phyloP scores from a whole-genome alignment of 768 basidiomycete genomes.

The Serendipita sp. region DNA sequence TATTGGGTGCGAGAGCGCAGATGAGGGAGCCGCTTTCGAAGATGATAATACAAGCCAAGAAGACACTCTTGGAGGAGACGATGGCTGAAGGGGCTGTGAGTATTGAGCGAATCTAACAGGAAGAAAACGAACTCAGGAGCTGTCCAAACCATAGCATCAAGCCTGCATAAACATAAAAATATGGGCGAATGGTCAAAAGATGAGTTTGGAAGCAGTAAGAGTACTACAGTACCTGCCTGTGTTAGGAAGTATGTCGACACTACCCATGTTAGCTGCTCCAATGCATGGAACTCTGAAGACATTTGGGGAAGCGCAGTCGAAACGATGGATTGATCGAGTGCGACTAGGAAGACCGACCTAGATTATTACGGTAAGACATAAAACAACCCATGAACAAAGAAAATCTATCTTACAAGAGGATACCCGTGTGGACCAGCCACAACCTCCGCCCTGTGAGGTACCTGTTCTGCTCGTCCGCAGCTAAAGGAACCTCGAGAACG shows the following conservation, averaged over 20 bases:
- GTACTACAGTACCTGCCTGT: constrained; percentile 4
- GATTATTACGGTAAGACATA: background rate
- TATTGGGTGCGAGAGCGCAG: constrained; percentile 20
- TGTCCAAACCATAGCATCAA: constrained; percentile 4
- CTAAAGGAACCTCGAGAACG: too few relatives aligned
- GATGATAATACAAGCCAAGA: constrained; percentile 13
- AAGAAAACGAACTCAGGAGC: background rate
- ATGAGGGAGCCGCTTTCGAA: constrained; percentile 23
- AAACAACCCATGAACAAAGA: background rate
- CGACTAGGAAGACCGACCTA: constrained; percentile 8
- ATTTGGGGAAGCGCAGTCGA: constrained; percentile 13
- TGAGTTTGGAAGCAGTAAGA: too few relatives aligned
- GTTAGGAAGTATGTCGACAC: constrained; percentile 9
- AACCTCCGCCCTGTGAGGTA: background rate
- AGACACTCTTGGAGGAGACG: background rate
- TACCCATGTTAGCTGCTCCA: constrained; percentile 10
- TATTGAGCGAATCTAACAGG: background rate
- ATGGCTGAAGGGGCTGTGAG: background rate
- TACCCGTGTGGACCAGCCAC: constrained; percentile 1
- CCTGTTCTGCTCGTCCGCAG: background rate
- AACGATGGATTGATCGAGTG: constrained; percentile 20
- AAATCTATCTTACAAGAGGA: background rate
- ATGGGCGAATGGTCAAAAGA: too few relatives aligned
- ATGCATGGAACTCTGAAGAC: constrained; percentile 9
- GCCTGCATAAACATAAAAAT: background rate